Evolutionary conservation across 1,284 basidiomycete genomes (phyloP).

Genomic region (Erythrobasidium hasegawianum): DNA sequence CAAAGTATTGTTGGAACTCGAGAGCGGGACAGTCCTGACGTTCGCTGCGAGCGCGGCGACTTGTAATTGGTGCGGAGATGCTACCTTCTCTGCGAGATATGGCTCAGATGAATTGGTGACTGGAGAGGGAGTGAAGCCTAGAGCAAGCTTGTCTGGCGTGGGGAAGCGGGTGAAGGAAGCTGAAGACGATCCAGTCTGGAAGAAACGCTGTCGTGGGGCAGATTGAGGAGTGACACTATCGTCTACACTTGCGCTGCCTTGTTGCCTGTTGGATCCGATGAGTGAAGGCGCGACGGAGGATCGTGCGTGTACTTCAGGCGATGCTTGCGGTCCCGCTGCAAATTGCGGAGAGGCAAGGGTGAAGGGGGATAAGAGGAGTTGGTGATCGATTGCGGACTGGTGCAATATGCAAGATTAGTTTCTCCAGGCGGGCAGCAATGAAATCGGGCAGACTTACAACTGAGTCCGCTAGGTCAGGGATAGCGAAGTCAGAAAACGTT

Average conservation of each 20-base stretch:
- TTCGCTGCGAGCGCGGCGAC: not conserved
- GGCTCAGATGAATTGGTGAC: not conserved
- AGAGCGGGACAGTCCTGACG: not conserved
- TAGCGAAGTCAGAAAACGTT: constrained; percentile 1
- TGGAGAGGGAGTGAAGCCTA: constrained; percentile 31
- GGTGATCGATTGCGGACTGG: constrained; percentile 12
- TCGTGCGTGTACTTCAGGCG: too few species aligned
- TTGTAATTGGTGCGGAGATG: not conserved
- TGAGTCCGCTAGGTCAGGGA: constrained; percentile 22
- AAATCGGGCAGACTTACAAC: too few species aligned
- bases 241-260: not conserved
- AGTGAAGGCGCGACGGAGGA: too few species aligned
- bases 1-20: constrained; percentile 12
- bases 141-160: constrained; percentile 22
- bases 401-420: too few species aligned
- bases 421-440: too few species aligned
- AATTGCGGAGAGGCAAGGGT: constrained; percentile 15
- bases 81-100: not conserved
- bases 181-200: constrained; percentile 14
- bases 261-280: too few species aligned
- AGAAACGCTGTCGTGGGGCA: constrained; percentile 19
- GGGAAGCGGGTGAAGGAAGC: constrained; percentile 29
- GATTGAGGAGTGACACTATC: constrained; percentile 9
- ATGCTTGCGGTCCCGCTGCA: not conserved
- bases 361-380: constrained; percentile 28